Evolutionary conservation across 495 filamentous ascomycete genomes (phyloP).

Genomic region (Stereocaulon alpinum): DNA sequence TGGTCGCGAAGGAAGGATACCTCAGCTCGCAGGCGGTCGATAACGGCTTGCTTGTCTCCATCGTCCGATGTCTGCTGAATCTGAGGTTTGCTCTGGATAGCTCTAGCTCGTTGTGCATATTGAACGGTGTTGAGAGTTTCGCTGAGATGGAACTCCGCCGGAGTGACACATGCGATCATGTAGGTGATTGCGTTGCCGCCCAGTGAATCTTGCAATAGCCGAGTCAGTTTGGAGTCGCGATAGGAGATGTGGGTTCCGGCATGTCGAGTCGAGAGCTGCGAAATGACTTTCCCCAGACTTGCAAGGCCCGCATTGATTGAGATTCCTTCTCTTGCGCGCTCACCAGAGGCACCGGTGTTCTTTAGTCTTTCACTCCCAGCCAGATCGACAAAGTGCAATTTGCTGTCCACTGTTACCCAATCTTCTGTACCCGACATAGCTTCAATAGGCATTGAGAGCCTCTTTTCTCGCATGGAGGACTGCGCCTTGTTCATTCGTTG

Average conservation of each 20-base stretch:
- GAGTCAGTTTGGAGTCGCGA: slow-evolving; percentile 91
- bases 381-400: slow-evolving; percentile 97
- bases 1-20: slow-evolving; percentile 91
- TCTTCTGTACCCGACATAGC: slow-evolving; percentile 59
- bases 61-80: slow-evolving; percentile 90
- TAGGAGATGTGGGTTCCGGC: slow-evolving; percentile 91
- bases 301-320: slow-evolving; percentile 97
- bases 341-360: slow-evolving; percentile 91
- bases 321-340: slow-evolving; percentile 92
- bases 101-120: slow-evolving; percentile 91
- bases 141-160: slow-evolving; percentile 92
- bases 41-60: slow-evolving; percentile 85
- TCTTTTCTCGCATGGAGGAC: slow-evolving; percentile 58
- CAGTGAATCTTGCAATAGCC: slow-evolving; percentile 93
- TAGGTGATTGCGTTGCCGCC: slow-evolving; percentile 97
- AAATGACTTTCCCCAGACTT: slow-evolving; percentile 95
- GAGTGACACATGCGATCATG: slow-evolving; percentile 98
- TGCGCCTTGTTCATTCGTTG: slow-evolving; percentile 64
- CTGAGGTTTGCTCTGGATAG: slow-evolving; percentile 93
- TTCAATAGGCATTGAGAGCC: slow-evolving; percentile 82
- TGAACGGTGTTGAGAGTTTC: slow-evolving; percentile 95
- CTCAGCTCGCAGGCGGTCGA: slow-evolving; percentile 89
- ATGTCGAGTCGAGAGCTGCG: slow-evolving; percentile 85
- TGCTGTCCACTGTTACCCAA: slow-evolving; percentile 86
- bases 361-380: slow-evolving; percentile 95